Evolutionary conservation across 192 early-diverging fungal genomes (phyloP).

Genomic region (Gonapodya sp.): DNA sequence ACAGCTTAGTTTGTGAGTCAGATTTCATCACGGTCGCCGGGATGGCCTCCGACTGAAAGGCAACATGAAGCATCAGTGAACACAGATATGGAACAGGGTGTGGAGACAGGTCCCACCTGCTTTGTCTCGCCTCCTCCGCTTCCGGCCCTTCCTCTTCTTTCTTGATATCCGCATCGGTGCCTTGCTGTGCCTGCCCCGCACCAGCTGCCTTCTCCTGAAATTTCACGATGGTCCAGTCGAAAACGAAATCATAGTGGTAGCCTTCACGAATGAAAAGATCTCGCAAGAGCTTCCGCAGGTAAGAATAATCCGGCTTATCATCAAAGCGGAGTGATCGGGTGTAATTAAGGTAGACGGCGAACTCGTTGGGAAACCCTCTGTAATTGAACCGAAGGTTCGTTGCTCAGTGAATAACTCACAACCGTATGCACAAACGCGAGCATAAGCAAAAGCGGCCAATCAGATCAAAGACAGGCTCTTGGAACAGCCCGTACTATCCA

Average conservation of each 20-base stretch:
- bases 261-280: constrained; percentile 52
- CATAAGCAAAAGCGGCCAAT: neutral
- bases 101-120: neutral
- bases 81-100: neutral
- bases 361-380: constrained; percentile 53
- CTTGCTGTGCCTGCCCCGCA: neutral
- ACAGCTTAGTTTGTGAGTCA: too few species aligned
- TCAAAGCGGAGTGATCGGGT: constrained; percentile 51
- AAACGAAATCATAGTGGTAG: constrained; percentile 55
- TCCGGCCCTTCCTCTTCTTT: neutral
- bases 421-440: too few species aligned
- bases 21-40: neutral
- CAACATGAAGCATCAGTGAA: neutral
- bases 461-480: neutral
- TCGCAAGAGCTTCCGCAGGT: constrained; percentile 53
- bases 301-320: constrained; percentile 56
- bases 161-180: neutral
- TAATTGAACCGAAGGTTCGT: constrained; percentile 10
- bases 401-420: too few species aligned
- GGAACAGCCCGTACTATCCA: neutral
- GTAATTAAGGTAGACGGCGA: constrained; percentile 55
- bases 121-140: neutral
- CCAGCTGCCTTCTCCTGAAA: constrained; percentile 14
- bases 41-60: neutral
- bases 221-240: constrained; percentile 55